Evolutionary conservation across 305 asterid genomes (phyloP), one percentile per base, ranked within the genome.

Genomic region (Fraxinus angustifolia): DNA sequence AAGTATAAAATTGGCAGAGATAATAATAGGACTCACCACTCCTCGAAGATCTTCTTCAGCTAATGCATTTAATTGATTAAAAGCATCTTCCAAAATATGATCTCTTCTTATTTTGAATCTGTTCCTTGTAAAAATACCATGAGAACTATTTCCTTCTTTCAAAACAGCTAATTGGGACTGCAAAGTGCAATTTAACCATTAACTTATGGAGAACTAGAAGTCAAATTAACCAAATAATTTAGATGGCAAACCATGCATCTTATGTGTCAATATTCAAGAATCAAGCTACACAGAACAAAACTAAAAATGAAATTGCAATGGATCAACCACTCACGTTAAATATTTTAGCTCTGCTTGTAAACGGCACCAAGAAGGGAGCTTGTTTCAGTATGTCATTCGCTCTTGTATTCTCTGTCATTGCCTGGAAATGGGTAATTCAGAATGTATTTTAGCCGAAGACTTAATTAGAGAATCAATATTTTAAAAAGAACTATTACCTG

Each of bases 291-390:
- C 8, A 19, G 50, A 48, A 81, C 42, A 60, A 60, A 76, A 42
- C 48, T 68, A 73, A 74, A 56, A 53, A 73, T 75, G 31, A 65
- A 26, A 79, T 38, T 38, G 83, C 56, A 78, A 68, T 80, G 79
- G 77, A 76, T 81, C 62, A 78, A 85, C 70, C 83, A 90, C 99
- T 92, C 90, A 96, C 99, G 70, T 92, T 84, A 86, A 91, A 92
- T 86, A 94, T 89, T 91, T 96, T 92, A 87, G 95, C 98, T 88
- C 98, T 92, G 91, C 90, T 88, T 35, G 98, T 94, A 90, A 96
- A 96, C 75, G 99, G 98, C 83, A 96, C 97, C 89, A 94, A 86
- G 89, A 96, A 96, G 73, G 99, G 98, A 86, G 99, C 98, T 79
- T 88, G 95, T 86, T 91, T 96, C 79, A 96, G 90, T 84, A 96